These are phyloP conservation scores for Parathielavia hyrcaniae DNA, from an alignment of 495 filamentous ascomycete genomes.

Conservation along the genomic window DNA sequence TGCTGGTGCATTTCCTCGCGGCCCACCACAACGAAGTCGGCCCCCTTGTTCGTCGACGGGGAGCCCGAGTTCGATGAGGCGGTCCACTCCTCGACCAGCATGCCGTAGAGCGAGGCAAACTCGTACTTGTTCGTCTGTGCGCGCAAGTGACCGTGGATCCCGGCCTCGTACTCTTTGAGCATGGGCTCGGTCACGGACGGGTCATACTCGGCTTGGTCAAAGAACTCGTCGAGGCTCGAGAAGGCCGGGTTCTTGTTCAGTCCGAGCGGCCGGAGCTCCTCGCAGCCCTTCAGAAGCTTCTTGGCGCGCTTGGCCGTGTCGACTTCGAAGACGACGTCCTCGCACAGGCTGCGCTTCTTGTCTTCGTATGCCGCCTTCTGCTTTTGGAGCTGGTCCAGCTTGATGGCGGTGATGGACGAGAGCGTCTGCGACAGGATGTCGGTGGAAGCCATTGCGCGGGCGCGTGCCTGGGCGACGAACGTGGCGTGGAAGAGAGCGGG, in stretches of 20 bases:
- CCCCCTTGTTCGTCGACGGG: conserved; percentile 9
- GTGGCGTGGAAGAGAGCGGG: background rate
- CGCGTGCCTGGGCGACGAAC: background rate
- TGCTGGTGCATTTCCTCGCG: conserved; percentile 39
- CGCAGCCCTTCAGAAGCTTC: conserved; percentile 26
- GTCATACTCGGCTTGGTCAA: conserved; percentile 35
- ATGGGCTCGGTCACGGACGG: conserved; percentile 31
- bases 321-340: conserved; percentile 25
- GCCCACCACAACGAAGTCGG: conserved; percentile 20
- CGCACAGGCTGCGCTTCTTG: conserved; percentile 33
- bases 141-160: conserved; percentile 34
- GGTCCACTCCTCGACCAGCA: conserved; percentile 59
- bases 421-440: conserved; percentile 53
- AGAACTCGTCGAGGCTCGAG: conserved; percentile 26
- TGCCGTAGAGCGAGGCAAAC: conserved; percentile 56
- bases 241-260: conserved; percentile 17
- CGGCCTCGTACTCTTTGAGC: conserved; percentile 36
- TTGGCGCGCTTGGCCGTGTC: conserved; percentile 29
- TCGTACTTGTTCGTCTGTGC: conserved; percentile 49
- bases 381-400: conserved; percentile 55
- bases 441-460: conserved; percentile 27
- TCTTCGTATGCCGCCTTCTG: conserved; percentile 49
- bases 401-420: conserved; percentile 59
- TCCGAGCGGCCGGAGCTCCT: conserved; percentile 22
- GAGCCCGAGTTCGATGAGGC: conserved; percentile 19